These are phyloP conservation scores for Ciborinia camelliae DNA, from an alignment of 2,329 filamentous ascomycete species.

Conservation along the genomic window DNA sequence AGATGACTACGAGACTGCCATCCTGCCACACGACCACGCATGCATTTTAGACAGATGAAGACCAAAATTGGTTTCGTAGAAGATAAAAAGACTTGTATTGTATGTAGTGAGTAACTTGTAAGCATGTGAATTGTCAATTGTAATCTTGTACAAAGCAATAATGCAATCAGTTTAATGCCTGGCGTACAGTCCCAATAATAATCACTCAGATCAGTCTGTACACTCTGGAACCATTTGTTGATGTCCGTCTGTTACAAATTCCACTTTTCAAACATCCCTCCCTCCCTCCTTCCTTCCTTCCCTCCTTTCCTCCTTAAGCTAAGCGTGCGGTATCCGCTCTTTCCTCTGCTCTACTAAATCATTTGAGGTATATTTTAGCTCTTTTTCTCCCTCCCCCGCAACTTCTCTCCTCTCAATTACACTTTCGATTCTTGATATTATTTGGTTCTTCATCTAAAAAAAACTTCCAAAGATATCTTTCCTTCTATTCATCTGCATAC, in stretches of 20 bases:
- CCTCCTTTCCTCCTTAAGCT: slow-evolving; percentile 7
- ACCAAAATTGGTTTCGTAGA: background rate
- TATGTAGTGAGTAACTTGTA: too few species aligned
- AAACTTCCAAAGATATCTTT: background rate
- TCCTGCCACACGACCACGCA: too few species aligned
- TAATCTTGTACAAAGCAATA: background rate
- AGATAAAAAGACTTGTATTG: background rate
- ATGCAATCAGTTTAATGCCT: background rate
- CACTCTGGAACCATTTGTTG: background rate
- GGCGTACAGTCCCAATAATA: background rate
- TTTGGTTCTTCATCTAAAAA: background rate
- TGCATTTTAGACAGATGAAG: slow-evolving; percentile 14
- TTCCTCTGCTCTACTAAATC: background rate
- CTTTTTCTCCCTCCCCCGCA: slow-evolving; percentile 9
- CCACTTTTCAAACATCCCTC: slow-evolving; percentile 9
- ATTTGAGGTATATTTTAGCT: slow-evolving; percentile 4
- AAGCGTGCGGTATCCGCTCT: background rate
- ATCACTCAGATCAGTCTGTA: too few species aligned
- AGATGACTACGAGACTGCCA: too few species aligned
- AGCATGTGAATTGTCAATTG: too few species aligned
- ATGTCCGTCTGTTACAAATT: background rate
- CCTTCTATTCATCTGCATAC: background rate
- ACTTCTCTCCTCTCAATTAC: slow-evolving; percentile 1
- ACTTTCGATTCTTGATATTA: background rate
- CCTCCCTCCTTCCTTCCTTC: background rate